Evolutionary conservation across 2,329 filamentous ascomycete genomes (phyloP).

Genomic region (Herpomyces periplanetae): DNA sequence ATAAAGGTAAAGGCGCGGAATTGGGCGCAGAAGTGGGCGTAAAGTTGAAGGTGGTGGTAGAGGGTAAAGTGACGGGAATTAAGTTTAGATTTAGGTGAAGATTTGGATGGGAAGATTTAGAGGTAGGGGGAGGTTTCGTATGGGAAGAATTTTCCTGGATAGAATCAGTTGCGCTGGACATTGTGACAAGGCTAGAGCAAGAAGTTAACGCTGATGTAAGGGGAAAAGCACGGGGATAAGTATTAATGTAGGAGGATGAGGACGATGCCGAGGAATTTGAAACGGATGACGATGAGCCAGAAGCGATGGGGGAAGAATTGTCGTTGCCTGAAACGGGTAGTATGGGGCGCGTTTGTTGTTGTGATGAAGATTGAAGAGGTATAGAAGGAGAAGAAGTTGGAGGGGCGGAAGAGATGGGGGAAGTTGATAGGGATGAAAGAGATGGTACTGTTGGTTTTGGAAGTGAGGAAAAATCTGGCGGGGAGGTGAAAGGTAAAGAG

Average conservation of each 20-base stretch:
- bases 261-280: too few species aligned
- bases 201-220: background rate
- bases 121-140: too few species aligned
- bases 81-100: background rate
- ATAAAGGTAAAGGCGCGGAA: background rate
- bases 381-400: too few species aligned
- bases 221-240: background rate
- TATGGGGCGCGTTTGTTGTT: too few species aligned
- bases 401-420: slow-evolving; percentile 1
- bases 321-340: too few species aligned
- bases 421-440: background rate
- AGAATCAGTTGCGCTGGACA: too few species aligned
- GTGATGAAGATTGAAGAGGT: too few species aligned
- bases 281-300: too few species aligned
- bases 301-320: too few species aligned
- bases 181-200: background rate
- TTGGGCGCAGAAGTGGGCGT: background rate
- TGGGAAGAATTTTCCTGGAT: too few species aligned
- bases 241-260: too few species aligned
- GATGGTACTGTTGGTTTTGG: background rate
- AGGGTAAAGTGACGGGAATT: background rate
- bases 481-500: background rate
- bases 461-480: background rate
- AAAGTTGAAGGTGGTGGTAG: background rate
- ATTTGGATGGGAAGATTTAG: background rate